Evolutionary conservation across 2,329 filamentous ascomycete species (phyloP), one percentile per base, ranked within the genome.

Genomic region (Hymenotorrendiella dingleyae): DNA sequence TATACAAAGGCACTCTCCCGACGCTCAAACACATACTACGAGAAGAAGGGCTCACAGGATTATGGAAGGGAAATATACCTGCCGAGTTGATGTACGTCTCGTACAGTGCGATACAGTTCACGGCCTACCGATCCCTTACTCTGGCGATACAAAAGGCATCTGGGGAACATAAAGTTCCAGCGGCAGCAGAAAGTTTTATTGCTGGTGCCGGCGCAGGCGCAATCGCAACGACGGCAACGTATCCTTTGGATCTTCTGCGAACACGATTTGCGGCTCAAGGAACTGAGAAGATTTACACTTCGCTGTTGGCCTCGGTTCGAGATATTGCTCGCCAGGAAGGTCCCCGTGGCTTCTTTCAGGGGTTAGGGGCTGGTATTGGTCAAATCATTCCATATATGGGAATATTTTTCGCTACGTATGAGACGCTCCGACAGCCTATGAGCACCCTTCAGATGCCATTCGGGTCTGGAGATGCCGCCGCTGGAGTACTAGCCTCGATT

Each of bases 41-140:
- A 21, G 73, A 89, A 58, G 93, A 98, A 63, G 93, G 93, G 30
- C 61, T 97, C 53, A 83, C 84, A 40, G 85, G 80, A 22, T 76
- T 98, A 52, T 98, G 93, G 93, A 97, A 97, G 72, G 93, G 93
- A 62, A 98, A 98, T 62, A 80, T 98, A 46, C 90, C 93, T 28
- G 93, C 93, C 39, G 93, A 97, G 72, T 68, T 93, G 50, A 81
- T 98, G 68, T 98, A 98, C 68, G 74, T 98, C 53, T 83, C 81
- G 64, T 98, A 97, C 67, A 84, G 87, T 50, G 85, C 85, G 49
- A 72, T 86, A 24, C 93, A 98, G 66, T 98, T 98, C 72, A 83
- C 86, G 22, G 74, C 86, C 21, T 98, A 98, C 69, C 84, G 88
- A 44, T 80, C 79, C 39, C 74, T 79, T 19, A 86, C 85, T 2